Conservation (phyloP, 2,329 filamentous ascomycete species). For the Colletotrichum costaricense region DNA sequence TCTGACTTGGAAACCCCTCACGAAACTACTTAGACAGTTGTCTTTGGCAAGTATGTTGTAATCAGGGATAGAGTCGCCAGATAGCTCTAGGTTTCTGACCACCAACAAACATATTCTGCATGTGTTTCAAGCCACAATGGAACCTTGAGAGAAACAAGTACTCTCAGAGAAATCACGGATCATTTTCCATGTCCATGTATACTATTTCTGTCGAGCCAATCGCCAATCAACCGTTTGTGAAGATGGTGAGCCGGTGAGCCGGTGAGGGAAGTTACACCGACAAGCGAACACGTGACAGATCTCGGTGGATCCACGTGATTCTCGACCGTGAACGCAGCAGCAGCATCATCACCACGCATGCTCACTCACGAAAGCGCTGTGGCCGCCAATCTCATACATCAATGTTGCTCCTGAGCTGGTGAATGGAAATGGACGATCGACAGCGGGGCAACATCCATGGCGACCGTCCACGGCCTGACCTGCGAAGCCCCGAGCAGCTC, state of each 20-base stretch:
- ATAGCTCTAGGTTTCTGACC: background rate
- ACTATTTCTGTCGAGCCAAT: background rate
- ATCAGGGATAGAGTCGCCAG: background rate
- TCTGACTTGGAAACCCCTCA: background rate
- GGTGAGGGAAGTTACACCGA: conserved; percentile 25
- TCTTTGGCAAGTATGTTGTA: conserved; percentile 13
- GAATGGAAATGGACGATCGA: conserved; percentile 18
- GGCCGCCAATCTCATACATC: background rate
- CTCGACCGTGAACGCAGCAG: background rate
- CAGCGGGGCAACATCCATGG: conserved; percentile 6
- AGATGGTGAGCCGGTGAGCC: conserved; percentile 27
- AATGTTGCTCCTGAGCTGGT: background rate
- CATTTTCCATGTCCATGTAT: background rate
- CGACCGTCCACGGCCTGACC: conserved; percentile 7
- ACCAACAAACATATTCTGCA: background rate
- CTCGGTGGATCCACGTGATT: conserved; percentile 6
- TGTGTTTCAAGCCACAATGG: background rate
- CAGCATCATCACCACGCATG: conserved; percentile 9
- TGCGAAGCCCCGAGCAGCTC: conserved; percentile 18
- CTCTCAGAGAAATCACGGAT: background rate
- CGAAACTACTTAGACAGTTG: background rate
- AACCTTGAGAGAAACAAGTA: background rate
- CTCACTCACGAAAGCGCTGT: background rate
- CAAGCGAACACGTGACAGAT: conserved; percentile 31
- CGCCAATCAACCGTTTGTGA: background rate